phyloP scores from a whole-genome alignment of 352 stramenopile genomes.

The Salisapilia sapeloensis region DNA sequence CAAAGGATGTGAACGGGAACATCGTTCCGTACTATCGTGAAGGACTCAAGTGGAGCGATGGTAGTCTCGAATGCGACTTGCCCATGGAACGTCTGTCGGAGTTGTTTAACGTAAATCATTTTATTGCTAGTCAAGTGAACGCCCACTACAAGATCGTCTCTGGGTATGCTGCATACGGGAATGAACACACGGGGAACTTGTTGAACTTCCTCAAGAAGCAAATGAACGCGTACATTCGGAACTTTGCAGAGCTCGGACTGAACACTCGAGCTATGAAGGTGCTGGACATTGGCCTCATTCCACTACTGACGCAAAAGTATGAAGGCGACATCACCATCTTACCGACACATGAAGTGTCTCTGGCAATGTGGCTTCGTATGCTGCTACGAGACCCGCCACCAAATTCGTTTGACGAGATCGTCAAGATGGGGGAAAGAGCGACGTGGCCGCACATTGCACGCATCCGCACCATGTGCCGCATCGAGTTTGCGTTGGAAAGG shows the following conservation, averaged over 20 bases:
- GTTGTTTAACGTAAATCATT: constrained; percentile 99
- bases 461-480: constrained; percentile 92
- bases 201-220: constrained; percentile 93
- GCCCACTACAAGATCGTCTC: constrained; percentile 79
- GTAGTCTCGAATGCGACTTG: constrained; percentile 87
- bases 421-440: constrained; percentile 82
- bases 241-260: constrained; percentile 68
- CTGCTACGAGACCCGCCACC: constrained; percentile 68
- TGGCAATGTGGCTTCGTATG: constrained; percentile 61
- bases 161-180: constrained; percentile 45
- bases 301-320: constrained; percentile 87
- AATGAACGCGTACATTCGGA: constrained; percentile 83
- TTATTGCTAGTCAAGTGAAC: constrained; percentile 94
- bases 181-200: constrained; percentile 64
- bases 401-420: constrained; percentile 39
- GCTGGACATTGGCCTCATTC: constrained; percentile 64
- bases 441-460: constrained; percentile 88
- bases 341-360: constrained; percentile 79
- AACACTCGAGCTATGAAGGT: constrained; percentile 76
- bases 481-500: constrained; percentile 93
- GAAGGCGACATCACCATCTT: constrained; percentile 97
- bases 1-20: constrained; percentile 84
- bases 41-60: constrained; percentile 89
- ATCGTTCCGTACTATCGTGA: constrained; percentile 69
- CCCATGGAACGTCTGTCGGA: constrained; percentile 92